Conservation (phyloP, 106 monocot genomes). For the Agapanthus africanus region DNA sequence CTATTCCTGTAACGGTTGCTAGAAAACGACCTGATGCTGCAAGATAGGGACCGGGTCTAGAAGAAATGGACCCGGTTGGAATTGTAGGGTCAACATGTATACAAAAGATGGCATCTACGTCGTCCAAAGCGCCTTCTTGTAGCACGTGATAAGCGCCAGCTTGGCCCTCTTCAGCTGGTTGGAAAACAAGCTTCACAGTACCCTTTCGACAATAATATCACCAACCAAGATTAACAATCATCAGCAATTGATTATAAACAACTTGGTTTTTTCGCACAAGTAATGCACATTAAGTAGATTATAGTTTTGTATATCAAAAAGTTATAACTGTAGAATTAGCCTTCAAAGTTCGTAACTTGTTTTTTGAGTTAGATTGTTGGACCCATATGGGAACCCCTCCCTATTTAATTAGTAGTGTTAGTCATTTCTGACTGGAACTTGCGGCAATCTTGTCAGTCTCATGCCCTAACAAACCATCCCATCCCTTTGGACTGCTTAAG, state of each 20-base stretch:
- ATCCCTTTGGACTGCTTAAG: too few relatives aligned
- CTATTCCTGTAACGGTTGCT: constrained; percentile 38
- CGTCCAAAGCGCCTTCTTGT: constrained; percentile 40
- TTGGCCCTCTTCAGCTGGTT: constrained; percentile 57
- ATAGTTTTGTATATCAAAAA: too few relatives aligned
- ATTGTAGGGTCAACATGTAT: constrained; percentile 44
- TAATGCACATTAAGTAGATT: too few relatives aligned
- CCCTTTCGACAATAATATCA: constrained; percentile 23
- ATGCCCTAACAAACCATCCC: too few relatives aligned
- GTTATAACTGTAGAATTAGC: too few relatives aligned
- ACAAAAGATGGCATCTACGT: constrained; percentile 37
- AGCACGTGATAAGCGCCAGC: constrained; percentile 55
- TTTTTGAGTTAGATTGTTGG: too few relatives aligned
- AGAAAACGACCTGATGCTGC: constrained; percentile 40
- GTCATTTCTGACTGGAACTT: too few relatives aligned
- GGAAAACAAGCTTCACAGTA: constrained; percentile 63
- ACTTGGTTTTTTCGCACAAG: too few relatives aligned
- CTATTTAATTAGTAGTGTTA: too few relatives aligned
- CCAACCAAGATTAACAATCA: not conserved
- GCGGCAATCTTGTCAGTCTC: too few relatives aligned
- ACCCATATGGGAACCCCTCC: too few relatives aligned
- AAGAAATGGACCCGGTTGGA: constrained; percentile 33
- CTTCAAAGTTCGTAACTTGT: too few relatives aligned
- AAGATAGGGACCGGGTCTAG: constrained; percentile 45
- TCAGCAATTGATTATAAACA: not conserved